phyloP scores from a whole-genome alignment of 768 basidiomycete species.

The Leucocoprinus leucothites region DNA sequence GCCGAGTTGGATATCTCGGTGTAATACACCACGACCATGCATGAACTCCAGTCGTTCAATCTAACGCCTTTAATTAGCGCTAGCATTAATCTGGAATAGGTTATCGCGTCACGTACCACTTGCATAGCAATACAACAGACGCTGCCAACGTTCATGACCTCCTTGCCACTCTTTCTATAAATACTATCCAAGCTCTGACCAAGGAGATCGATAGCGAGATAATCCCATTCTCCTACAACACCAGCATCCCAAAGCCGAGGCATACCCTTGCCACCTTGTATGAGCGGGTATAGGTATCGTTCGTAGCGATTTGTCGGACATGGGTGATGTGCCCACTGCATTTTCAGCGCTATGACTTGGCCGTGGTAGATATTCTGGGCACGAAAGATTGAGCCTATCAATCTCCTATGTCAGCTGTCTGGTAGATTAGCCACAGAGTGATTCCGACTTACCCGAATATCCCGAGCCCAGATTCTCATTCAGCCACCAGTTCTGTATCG shows the following conservation, averaged over 20 bases:
- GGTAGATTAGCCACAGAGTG: neutral
- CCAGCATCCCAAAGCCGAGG: conserved; percentile 67
- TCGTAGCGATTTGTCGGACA: conserved; percentile 79
- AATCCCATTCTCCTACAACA: conserved; percentile 58
- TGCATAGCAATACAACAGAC: conserved; percentile 77
- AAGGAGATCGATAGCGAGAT: conserved; percentile 74
- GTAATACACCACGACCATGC: conserved; percentile 70
- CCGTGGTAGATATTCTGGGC: conserved; percentile 56
- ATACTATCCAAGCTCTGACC: conserved; percentile 67
- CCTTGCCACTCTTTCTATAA: conserved; percentile 51
- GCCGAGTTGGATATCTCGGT: conserved; percentile 78
- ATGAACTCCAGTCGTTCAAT: conserved; percentile 72
- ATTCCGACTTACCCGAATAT: conserved; percentile 56
- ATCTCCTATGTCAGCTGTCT: neutral
- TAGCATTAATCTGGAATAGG: too few relatives aligned
- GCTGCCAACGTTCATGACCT: conserved; percentile 64
- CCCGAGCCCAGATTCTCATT: conserved; percentile 63
- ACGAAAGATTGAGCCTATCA: conserved; percentile 64
- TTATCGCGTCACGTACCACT: conserved; percentile 61
- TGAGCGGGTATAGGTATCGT: conserved; percentile 59
- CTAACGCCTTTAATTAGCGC: conserved; percentile 30
- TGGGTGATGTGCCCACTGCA: conserved; percentile 66
- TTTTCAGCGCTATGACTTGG: conserved; percentile 68
- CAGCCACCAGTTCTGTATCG: conserved; percentile 63
- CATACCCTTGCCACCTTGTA: conserved; percentile 74